Conservation (phyloP, 805 yeast genomes). For the Zygoascus biomembranicola region DNA sequence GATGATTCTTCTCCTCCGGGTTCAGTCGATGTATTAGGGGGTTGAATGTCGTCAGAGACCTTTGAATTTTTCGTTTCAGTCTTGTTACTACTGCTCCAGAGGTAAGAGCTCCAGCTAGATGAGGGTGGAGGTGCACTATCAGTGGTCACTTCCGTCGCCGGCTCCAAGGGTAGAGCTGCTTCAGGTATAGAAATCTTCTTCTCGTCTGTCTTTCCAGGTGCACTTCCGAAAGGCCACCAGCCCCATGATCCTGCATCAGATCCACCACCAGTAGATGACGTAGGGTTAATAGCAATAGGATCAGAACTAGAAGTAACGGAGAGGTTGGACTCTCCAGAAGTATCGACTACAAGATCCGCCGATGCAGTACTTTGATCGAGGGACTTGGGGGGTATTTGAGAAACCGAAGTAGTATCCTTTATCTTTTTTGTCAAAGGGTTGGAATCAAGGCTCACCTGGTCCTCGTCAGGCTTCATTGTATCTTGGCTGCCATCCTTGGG, state of each 20-base stretch:
- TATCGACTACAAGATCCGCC: neutral
- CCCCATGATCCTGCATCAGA: neutral
- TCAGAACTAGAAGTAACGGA: neutral
- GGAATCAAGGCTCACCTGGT: neutral
- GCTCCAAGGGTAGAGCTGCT: no score
- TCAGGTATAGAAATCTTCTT: neutral
- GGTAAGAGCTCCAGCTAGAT: constrained; percentile 5
- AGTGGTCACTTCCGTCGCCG: neutral
- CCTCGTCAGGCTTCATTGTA: neutral
- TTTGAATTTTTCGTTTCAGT: neutral
- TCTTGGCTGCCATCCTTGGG: neutral
- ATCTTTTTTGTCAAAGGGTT: neutral
- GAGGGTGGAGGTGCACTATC: neutral
- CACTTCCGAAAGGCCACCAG: neutral
- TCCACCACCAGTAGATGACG: neutral
- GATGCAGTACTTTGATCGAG: neutral
- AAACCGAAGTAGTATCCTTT: neutral
- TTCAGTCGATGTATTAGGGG: neutral
- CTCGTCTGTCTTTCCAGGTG: neutral
- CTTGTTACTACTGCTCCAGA: constrained; percentile 3
- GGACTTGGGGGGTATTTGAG: neutral
- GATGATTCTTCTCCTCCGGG: neutral
- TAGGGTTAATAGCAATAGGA: neutral
- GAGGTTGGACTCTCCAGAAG: no score
- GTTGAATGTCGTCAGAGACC: neutral